These are phyloP conservation scores for Pseudozyma flocculosa DNA, from an alignment of 1,284 basidiomycete genomes.

Conservation along the genomic window DNA sequence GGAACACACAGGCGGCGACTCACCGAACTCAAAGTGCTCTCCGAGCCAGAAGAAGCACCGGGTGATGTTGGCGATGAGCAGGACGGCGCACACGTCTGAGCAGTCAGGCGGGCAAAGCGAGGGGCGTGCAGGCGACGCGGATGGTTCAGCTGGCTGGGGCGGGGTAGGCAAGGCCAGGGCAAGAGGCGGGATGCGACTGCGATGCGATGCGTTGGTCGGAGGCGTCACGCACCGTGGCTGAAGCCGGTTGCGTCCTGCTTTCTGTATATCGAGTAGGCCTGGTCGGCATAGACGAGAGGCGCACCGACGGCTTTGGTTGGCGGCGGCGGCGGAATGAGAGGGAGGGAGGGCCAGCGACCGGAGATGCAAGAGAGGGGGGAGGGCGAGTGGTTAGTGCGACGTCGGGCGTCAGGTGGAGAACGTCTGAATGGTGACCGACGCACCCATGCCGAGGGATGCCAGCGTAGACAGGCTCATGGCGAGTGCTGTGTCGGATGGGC, in stretches of 20 bases:
- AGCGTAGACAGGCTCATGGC: conserved; percentile 24
- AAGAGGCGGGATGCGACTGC: background rate
- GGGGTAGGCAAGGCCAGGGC: background rate
- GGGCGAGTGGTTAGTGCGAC: no score
- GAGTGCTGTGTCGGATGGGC: no score
- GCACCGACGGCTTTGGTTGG: conserved; percentile 32
- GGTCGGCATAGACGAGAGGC: conserved; percentile 49
- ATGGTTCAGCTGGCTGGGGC: no score
- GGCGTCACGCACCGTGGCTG: conserved; percentile 60
- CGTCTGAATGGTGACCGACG: no score
- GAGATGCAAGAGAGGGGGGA: background rate
- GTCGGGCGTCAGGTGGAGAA: no score
- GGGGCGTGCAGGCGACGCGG: no score
- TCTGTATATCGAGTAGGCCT: conserved; percentile 46
- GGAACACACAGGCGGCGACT: no score
- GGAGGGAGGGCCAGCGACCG: background rate
- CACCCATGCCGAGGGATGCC: conserved; percentile 25
- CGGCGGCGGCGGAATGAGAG: background rate
- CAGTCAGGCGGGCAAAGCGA: no score
- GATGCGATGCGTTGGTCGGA: background rate
- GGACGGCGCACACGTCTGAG: conserved; percentile 39
- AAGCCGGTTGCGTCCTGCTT: conserved; percentile 73
- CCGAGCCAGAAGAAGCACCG: conserved; percentile 71
- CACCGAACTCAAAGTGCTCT: conserved; percentile 70
- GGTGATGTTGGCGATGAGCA: conserved; percentile 49